Evolutionary conservation across 2,329 filamentous ascomycete genomes (phyloP), one percentile per base, ranked within the genome.

Genomic region (Harringtonia aguacate): DNA sequence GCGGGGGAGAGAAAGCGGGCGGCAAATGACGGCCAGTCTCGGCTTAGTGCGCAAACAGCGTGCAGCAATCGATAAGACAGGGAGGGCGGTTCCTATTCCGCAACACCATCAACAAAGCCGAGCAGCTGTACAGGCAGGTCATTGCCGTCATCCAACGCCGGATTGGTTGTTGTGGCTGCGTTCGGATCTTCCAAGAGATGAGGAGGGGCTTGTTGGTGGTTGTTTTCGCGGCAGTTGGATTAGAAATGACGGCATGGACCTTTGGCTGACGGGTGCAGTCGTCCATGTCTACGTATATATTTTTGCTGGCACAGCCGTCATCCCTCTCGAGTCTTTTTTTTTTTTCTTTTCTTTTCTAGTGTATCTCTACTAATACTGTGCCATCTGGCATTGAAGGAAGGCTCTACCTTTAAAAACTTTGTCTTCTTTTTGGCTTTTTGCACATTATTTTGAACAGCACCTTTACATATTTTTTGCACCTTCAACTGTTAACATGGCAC

Each of bases 401-500:
- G n/a, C n/a, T n/a, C n/a, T n/a, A n/a, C n/a, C n/a, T n/a, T n/a
- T n/a, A n/a, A n/a, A n/a, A n/a, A n/a, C n/a, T n/a, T n/a, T n/a
- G n/a, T n/a, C n/a, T n/a, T n/a, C n/a, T n/a, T n/a, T n/a, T n/a
- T n/a, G n/a, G n/a, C n/a, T n/a, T n/a, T n/a, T n/a, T n/a, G n/a
- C n/a, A n/a, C n/a, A n/a, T n/a, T n/a, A n/a, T n/a, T 34, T 36
- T 40, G 20, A 18, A 40, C 35, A 36, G 17, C 31, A 7, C 35
- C 14, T 8, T 43, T 44, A 12, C 27, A 27, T 39, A 20, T 30
- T 35, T 14, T 43, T 21, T 17, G 18, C 24, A 44, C 50, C 52
- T 46, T 27, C 10, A 10, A 10, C 10, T 48, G 56, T 62, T 53
- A 61, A 53, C 59, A 80, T 81, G 77, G 70, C 75, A 52, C 77